These are phyloP conservation scores for Fraxinus pennsylvanica DNA, from an alignment of 257 asterid species.

Conservation along the genomic window DNA sequence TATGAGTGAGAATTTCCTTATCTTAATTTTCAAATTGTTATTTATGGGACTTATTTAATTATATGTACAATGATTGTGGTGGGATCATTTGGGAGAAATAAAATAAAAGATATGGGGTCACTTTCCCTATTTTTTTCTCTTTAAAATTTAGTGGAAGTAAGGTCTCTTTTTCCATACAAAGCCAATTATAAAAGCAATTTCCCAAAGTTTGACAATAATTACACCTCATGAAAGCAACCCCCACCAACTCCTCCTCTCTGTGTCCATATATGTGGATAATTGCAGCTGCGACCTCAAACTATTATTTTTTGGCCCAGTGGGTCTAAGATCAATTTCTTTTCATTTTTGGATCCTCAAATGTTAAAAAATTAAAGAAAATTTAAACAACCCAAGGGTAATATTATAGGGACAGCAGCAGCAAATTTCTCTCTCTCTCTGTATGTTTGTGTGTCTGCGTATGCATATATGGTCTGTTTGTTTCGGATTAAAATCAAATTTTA, in stretches of 20 bases:
- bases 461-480: no score
- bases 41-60: background rate
- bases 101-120: conserved; percentile 52
- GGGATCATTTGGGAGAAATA: conserved; percentile 35
- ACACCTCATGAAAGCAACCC: conserved; percentile 60
- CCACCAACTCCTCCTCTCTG: conserved; percentile 33
- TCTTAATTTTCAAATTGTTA: background rate
- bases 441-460: no score
- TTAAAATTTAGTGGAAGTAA: conserved; percentile 43
- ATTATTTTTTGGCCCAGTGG: background rate
- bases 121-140: conserved; percentile 25
- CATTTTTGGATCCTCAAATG: background rate
- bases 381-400: no score
- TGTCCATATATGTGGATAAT: no score
- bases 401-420: no score
- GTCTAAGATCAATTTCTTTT: background rate
- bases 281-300: background rate
- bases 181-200: conserved; percentile 59
- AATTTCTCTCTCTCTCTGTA: no score
- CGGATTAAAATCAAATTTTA: no score
- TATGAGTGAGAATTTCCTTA: background rate
- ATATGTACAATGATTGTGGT: conserved; percentile 31
- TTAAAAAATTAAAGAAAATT: no score
- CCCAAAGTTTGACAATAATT: conserved; percentile 68
- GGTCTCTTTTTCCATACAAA: conserved; percentile 37